A percentile compares a stretch with the other conserved stretches of the same genome.
phyloP scores from a whole-genome alignment of 2,329 filamentous ascomycete species.

The Trichophyton mentagrophytes region DNA sequence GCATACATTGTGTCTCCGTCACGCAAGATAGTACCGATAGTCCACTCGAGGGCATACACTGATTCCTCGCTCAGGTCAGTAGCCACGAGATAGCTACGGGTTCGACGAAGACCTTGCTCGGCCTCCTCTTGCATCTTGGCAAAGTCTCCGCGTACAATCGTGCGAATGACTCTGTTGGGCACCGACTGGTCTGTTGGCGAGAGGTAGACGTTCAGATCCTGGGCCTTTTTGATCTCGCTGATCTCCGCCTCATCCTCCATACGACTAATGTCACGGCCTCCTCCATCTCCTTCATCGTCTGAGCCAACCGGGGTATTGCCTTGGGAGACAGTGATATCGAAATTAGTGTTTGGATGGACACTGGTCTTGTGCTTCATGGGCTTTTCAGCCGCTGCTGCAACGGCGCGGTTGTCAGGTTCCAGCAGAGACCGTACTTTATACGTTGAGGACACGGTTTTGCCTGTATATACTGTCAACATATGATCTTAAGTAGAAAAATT shows the following conservation, averaged over 20 bases:
- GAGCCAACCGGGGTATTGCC: slow-evolving; percentile 56
- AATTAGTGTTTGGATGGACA: slow-evolving; percentile 74
- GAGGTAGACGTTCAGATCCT: slow-evolving; percentile 68
- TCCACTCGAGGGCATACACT: slow-evolving; percentile 92
- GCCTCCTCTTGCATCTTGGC: slow-evolving; percentile 61
- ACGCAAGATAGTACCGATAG: slow-evolving; percentile 82
- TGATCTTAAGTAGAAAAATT: neutral
- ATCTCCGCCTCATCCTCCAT: slow-evolving; percentile 53
- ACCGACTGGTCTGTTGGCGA: slow-evolving; percentile 63
- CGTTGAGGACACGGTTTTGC: slow-evolving; percentile 42
- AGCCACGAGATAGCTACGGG: slow-evolving; percentile 88
- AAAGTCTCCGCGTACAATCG: slow-evolving; percentile 83
- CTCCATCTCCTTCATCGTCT: slow-evolving; percentile 43
- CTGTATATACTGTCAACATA: slow-evolving; percentile 21
- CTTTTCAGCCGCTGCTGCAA: slow-evolving; percentile 50
- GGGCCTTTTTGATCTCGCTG: slow-evolving; percentile 73
- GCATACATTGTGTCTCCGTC: slow-evolving; percentile 90
- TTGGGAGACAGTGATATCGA: slow-evolving; percentile 54
- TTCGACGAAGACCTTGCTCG: slow-evolving; percentile 61
- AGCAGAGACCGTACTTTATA: slow-evolving; percentile 53
- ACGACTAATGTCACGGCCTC: too few species aligned
- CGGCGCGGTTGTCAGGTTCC: slow-evolving; percentile 48
- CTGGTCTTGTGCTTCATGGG: slow-evolving; percentile 35
- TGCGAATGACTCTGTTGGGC: slow-evolving; percentile 70
- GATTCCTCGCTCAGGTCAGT: slow-evolving; percentile 91